Evolutionary conservation across 2,329 filamentous ascomycete species (phyloP), one percentile per base, ranked within the genome.

Genomic region (Corniculantispora saksenae): DNA sequence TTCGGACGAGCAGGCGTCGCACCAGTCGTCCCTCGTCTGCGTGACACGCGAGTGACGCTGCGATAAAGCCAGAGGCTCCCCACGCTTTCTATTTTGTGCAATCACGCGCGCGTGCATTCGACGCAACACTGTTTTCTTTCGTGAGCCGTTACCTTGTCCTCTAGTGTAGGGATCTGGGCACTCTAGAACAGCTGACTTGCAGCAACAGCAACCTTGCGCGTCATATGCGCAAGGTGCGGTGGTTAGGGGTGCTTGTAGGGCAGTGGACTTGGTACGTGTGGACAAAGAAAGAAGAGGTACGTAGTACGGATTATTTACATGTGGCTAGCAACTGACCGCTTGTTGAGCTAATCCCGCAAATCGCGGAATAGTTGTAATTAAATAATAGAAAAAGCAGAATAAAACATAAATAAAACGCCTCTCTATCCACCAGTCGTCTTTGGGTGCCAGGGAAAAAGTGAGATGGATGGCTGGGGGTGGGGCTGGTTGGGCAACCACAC

Each of bases 381-480:
- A 51, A 47, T 61, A 58, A 12, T 58, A n/a, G n/a, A n/a, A 32
- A 54, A 47, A 48, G 15, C 13, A 3, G n/a, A 29, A 47, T 45
- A 47, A 47, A 47, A 43, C 21, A 5, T 10, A 45, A 56, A 25
- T 12, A 60, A 32, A 53, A 47, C 60, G 51, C 53, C 60, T 35
- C 13, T 25, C 51, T 27, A 19, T 63, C 59, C 59, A 61, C 48
- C 59, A 54, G n/a, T n/a, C n/a, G n/a, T n/a, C n/a, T n/a, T n/a
- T n/a, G n/a, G n/a, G 60, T 56, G 35, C 17, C 48, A 45, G 35
- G 35, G 35, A 53, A 47, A 54, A 64, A 54, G 40, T 23, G 45
- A 59, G 62, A 64, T 64, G 62, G 62, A 59, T 64, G 62, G 62
- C 62, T 64, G 61, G 61, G 62, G 62, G 62, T 64, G 62, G 62